phyloP scores from a whole-genome alignment of 352 stramenopile genomes.

The Blastocystis hominis region DNA sequence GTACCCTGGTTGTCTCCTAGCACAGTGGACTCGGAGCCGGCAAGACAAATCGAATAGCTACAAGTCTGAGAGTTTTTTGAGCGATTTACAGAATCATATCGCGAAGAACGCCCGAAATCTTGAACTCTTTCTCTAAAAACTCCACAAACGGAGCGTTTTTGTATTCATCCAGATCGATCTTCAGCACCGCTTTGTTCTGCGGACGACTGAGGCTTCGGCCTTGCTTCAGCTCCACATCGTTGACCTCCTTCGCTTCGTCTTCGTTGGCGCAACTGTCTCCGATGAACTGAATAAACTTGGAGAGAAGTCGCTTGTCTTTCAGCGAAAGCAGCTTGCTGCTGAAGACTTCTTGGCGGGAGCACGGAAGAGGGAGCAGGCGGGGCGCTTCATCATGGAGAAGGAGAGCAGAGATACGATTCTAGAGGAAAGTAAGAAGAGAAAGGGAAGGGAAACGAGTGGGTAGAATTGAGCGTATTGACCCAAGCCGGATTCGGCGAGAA shows the following conservation, averaged over 20 bases:
- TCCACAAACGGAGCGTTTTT: constrained; percentile 2
- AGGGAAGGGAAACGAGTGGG: not conserved
- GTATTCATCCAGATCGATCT: constrained; percentile 27
- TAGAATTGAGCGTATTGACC: constrained; percentile 47
- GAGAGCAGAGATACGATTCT: constrained; percentile 29
- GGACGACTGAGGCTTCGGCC: not conserved
- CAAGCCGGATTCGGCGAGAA: constrained; percentile 16
- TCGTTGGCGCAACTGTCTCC: not conserved
- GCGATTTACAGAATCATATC: constrained; percentile 46
- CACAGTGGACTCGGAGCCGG: not conserved
- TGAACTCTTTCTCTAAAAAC: constrained; percentile 49
- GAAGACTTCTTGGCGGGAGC: constrained; percentile 50
- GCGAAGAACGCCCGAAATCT: constrained; percentile 27
- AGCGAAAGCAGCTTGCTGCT: constrained; percentile 20
- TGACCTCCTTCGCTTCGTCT: constrained; percentile 16
- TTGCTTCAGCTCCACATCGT: constrained; percentile 54
- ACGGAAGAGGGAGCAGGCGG: not conserved
- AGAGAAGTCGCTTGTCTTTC: constrained; percentile 48
- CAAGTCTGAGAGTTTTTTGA: not conserved
- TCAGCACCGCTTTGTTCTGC: constrained; percentile 31
- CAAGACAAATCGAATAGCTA: constrained; percentile 56
- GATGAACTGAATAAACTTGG: constrained; percentile 56
- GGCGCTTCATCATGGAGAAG: not conserved
- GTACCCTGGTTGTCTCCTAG: not conserved
- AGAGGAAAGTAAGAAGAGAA: not conserved